These are phyloP conservation scores for Solanum sejunctum DNA, from an alignment of 257 asterid species.

Conservation along the genomic window DNA sequence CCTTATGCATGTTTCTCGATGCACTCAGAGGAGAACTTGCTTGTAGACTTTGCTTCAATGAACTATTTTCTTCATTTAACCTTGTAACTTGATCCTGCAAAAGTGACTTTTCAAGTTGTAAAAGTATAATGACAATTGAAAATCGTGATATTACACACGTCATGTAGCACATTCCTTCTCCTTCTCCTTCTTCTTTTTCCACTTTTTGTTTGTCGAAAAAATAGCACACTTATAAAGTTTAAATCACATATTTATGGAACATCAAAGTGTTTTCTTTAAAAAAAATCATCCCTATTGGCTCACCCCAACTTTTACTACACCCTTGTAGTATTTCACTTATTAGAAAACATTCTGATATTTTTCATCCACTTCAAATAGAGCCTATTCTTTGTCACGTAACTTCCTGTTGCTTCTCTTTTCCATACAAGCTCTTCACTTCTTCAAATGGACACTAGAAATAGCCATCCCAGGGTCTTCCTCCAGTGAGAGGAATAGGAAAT, in stretches of 20 bases:
- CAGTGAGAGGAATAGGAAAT: neutral
- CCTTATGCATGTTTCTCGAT: conserved; percentile 54
- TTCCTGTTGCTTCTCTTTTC: neutral
- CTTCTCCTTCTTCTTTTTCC: neutral
- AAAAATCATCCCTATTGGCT: neutral
- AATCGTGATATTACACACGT: neutral
- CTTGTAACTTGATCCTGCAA: conserved; percentile 64
- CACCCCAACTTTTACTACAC: neutral
- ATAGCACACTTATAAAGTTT: neutral
- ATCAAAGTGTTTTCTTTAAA: neutral
- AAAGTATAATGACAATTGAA: neutral
- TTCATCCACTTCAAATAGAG: neutral
- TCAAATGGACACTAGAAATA: neutral
- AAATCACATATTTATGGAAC: neutral
- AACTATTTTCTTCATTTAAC: conserved; percentile 70
- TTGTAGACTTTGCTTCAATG: conserved; percentile 58
- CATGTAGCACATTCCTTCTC: neutral
- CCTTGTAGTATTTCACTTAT: neutral
- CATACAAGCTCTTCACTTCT: neutral
- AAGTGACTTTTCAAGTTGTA: neutral
- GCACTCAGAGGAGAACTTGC: conserved; percentile 45
- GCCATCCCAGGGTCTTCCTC: neutral
- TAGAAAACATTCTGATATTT: neutral
- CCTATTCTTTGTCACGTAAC: neutral
- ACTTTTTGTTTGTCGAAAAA: neutral